Evolutionary conservation across 2,329 filamentous ascomycete genomes (phyloP).

Genomic region (Cercospora sp.): DNA sequence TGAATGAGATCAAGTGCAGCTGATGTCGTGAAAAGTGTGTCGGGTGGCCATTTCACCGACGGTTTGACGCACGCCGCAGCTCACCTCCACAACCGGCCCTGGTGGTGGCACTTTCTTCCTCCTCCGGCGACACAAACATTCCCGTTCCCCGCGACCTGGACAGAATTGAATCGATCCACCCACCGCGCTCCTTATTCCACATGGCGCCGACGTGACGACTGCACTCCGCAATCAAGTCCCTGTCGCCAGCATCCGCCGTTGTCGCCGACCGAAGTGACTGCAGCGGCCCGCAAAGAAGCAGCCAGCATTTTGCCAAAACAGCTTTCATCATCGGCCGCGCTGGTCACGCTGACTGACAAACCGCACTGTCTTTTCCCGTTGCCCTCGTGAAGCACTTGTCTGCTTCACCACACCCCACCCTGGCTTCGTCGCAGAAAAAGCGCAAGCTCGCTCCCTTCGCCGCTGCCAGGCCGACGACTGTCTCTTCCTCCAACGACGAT

Average conservation of each 20-base stretch:
- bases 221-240: not conserved
- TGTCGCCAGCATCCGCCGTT: not conserved
- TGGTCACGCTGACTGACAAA: not conserved
- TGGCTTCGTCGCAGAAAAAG: constrained; percentile 45
- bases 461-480: constrained; percentile 4
- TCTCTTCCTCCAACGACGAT: not conserved
- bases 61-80: not conserved
- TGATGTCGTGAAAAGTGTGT: not conserved
- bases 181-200: not conserved
- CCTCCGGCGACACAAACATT: not conserved
- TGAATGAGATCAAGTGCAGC: not conserved
- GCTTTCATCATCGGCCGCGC: not conserved
- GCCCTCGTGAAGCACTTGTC: constrained; percentile 3
- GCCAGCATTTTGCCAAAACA: not conserved
- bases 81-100: not conserved
- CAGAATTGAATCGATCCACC: not conserved
- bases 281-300: not conserved
- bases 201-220: not conserved
- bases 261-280: not conserved
- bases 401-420: constrained; percentile 18
- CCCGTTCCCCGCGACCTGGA: not conserved
- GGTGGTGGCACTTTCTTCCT: constrained; percentile 5
- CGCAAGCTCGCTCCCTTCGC: constrained; percentile 46
- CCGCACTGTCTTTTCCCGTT: not conserved
- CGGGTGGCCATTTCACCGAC: not conserved